phyloP scores from a whole-genome alignment of 2,329 filamentous ascomycete species.

The Chaetomiaceae sp. region DNA sequence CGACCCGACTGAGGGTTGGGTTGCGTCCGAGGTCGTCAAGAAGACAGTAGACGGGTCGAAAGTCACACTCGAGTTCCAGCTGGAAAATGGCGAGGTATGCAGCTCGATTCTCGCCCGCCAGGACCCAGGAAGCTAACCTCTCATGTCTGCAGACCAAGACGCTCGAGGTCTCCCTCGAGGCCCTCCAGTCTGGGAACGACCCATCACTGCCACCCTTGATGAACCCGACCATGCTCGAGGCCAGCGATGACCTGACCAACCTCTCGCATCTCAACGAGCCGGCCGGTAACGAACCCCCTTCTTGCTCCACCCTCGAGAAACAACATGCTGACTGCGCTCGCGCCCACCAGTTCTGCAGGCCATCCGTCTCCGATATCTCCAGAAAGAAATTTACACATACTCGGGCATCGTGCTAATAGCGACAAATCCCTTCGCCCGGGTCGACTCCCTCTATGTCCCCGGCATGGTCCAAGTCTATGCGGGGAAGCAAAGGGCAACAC shows the following conservation, averaged over 20 bases:
- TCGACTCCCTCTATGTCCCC: slow-evolving; percentile 96
- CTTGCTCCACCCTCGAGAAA: not conserved
- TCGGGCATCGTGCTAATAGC: slow-evolving; percentile 98
- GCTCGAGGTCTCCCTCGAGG: slow-evolving; percentile 71
- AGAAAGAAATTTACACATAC: slow-evolving; percentile 99
- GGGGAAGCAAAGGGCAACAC: slow-evolving; percentile 91
- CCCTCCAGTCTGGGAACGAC: slow-evolving; percentile 72
- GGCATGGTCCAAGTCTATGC: slow-evolving; percentile 99
- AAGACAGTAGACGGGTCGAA: slow-evolving; percentile 82
- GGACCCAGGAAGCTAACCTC: slow-evolving; percentile 10
- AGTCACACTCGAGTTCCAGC: slow-evolving; percentile 78
- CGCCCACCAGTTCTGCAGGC: slow-evolving; percentile 76
- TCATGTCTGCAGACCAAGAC: slow-evolving; percentile 61
- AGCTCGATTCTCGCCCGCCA: slow-evolving; percentile 15
- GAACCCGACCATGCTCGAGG: slow-evolving; percentile 97
- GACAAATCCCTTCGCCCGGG: slow-evolving; percentile 94
- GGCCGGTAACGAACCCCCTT: slow-evolving; percentile 61
- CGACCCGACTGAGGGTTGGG: slow-evolving; percentile 92
- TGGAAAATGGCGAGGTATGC: slow-evolving; percentile 87
- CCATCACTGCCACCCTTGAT: slow-evolving; percentile 83
- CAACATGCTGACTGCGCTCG: slow-evolving; percentile 23
- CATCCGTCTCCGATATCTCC: slow-evolving; percentile 91
- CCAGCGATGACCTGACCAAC: slow-evolving; percentile 96
- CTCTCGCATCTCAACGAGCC: slow-evolving; percentile 97
- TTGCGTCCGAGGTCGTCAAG: slow-evolving; percentile 88